phyloP scores from a whole-genome alignment of 331 rosid species.

The Malus hybrid region DNA sequence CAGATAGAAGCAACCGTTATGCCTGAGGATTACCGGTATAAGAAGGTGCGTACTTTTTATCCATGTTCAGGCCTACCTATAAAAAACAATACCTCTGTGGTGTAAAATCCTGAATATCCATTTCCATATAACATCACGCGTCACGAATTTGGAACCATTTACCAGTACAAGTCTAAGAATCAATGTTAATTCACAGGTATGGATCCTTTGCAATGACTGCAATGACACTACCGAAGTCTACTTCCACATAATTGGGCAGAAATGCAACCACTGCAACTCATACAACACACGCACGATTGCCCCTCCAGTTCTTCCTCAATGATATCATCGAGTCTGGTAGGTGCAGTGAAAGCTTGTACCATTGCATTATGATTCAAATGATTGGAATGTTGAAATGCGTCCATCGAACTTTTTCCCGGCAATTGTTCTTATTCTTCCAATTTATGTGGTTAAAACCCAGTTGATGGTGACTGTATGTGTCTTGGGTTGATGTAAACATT shows the following conservation, averaged over 20 bases:
- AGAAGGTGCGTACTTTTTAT: conserved; percentile 45
- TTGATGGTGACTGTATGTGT: background rate
- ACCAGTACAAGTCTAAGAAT: conserved; percentile 3
- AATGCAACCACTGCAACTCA: conserved; percentile 80
- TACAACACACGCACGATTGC: conserved; percentile 71
- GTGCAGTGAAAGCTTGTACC: conserved; percentile 11
- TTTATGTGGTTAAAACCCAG: conserved; percentile 15
- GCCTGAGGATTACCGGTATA: conserved; percentile 69
- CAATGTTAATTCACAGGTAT: conserved; percentile 47
- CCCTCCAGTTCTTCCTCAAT: conserved; percentile 79
- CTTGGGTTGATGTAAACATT: conserved; percentile 24
- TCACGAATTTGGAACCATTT: background rate
- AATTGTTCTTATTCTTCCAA: conserved; percentile 23
- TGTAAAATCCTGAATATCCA: background rate
- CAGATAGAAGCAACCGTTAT: conserved; percentile 72
- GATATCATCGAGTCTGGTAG: conserved; percentile 15
- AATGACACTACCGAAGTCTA: conserved; percentile 72
- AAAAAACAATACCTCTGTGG: background rate
- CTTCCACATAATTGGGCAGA: conserved; percentile 81
- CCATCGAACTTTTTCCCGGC: conserved; percentile 13
- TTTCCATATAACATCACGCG: background rate
- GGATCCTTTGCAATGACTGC: conserved; percentile 89
- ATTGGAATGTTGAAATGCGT: conserved; percentile 9
- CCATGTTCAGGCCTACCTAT: conserved; percentile 1
- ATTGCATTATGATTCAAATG: conserved; percentile 14